A percentile compares a stretch with the other conserved stretches of the same genome.
phyloP scores from a whole-genome alignment of 2,329 filamentous ascomycete species.

The Colletotrichum sansevieriae region DNA sequence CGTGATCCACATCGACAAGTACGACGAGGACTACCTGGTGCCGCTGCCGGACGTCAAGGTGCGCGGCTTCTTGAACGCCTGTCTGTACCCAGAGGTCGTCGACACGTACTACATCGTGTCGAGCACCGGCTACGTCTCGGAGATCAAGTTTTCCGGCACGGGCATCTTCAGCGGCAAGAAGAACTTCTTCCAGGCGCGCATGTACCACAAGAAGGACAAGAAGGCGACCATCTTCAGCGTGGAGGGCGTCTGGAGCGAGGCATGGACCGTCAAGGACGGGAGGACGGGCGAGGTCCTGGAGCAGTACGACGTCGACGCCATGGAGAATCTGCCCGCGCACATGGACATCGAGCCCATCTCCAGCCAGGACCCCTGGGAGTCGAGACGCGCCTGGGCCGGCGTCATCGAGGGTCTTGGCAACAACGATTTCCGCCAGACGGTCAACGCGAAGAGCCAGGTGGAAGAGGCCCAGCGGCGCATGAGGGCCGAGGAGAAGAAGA shows the following conservation, averaged over 20 bases:
- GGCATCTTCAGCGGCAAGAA: conserved; percentile 59
- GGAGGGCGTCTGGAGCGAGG: conserved; percentile 42
- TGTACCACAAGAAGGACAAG: conserved; percentile 55
- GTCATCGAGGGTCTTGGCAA: conserved; percentile 79
- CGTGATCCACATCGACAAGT: conserved; percentile 61
- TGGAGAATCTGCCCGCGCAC: conserved; percentile 49
- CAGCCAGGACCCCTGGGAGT: conserved; percentile 84
- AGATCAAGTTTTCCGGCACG: conserved; percentile 61
- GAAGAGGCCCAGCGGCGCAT: conserved; percentile 85
- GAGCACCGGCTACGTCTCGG: conserved; percentile 59
- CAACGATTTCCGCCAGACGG: conserved; percentile 81
- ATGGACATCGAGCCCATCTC: conserved; percentile 65
- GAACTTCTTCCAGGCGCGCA: conserved; percentile 60
- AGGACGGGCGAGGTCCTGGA: conserved; percentile 51
- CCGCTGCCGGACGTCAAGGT: conserved; percentile 63
- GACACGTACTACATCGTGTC: conserved; percentile 60
- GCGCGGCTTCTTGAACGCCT: conserved; percentile 60
- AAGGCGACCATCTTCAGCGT: conserved; percentile 46
- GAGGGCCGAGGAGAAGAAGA: conserved; percentile 74
- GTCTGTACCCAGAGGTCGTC: conserved; percentile 62
- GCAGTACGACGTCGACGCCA: conserved; percentile 52
- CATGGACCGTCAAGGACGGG: conserved; percentile 49
- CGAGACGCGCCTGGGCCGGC: conserved; percentile 82
- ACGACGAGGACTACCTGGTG: conserved; percentile 62
- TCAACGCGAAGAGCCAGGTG: conserved; percentile 80